A percentile compares a stretch with the other conserved stretches of the same genome.
These are phyloP conservation scores for Lactarius tabidus DNA, from an alignment of 768 basidiomycete genomes.

Conservation along the genomic window DNA sequence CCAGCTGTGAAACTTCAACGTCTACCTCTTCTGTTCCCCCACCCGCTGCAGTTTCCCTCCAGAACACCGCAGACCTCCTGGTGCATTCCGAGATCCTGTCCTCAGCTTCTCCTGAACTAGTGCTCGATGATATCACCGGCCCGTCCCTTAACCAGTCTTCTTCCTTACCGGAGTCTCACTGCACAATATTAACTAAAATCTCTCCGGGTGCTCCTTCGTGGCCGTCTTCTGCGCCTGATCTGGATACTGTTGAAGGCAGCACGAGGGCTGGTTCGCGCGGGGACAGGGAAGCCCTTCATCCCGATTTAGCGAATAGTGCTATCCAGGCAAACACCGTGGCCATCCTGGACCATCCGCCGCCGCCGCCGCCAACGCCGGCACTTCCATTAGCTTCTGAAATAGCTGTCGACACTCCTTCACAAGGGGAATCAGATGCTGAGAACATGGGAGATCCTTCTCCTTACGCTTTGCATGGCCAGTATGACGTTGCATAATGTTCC, in stretches of 20 bases:
- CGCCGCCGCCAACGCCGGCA: no score
- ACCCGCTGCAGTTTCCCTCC: no score
- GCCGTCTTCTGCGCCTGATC: background rate
- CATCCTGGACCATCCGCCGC: background rate
- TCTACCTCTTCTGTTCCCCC: no score
- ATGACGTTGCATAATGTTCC: background rate
- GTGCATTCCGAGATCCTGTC: no score
- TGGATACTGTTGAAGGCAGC: background rate
- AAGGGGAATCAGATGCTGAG: background rate
- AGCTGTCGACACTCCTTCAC: background rate
- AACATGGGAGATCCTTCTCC: no score
- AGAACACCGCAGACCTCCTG: no score
- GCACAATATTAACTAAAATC: background rate
- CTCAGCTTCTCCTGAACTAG: no score
- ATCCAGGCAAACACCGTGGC: background rate
- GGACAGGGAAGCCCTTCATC: background rate
- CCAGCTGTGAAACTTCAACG: no score
- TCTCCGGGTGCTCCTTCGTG: background rate
- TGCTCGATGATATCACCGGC: no score
- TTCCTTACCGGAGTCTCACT: background rate
- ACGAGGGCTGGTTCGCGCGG: background rate
- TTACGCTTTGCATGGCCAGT: background rate
- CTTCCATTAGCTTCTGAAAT: background rate
- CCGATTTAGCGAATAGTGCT: background rate
- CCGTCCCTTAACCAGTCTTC: background rate